phyloP scores from a whole-genome alignment of 2,329 filamentous ascomycete genomes.

The Capronia americana region DNA sequence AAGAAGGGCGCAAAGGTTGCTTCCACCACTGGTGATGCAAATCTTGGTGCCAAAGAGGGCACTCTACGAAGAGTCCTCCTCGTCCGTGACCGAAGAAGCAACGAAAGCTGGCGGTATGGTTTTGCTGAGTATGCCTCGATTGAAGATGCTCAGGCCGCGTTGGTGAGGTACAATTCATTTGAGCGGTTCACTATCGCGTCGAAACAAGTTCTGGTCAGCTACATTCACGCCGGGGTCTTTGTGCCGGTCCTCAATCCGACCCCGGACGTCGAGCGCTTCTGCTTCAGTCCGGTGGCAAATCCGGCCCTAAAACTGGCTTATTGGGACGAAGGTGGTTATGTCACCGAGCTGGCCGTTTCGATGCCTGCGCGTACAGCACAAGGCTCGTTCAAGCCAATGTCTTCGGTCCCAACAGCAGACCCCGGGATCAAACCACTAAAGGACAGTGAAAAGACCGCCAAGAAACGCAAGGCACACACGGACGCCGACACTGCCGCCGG shows the following conservation, averaged over 20 bases:
- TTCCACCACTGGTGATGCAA: constrained; percentile 64
- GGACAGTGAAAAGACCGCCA: constrained; percentile 51
- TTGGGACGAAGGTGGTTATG: constrained; percentile 76
- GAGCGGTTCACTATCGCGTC: constrained; percentile 80
- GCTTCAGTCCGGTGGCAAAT: constrained; percentile 74
- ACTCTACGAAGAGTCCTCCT: constrained; percentile 79
- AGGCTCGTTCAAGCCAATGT: constrained; percentile 14
- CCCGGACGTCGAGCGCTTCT: constrained; percentile 65
- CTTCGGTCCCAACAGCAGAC: constrained; percentile 21
- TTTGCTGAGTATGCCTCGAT: constrained; percentile 83
- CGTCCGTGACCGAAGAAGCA: constrained; percentile 72
- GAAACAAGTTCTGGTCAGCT: constrained; percentile 72
- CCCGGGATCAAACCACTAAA: constrained; percentile 41
- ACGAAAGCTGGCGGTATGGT: constrained; percentile 79
- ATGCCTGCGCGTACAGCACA: constrained; percentile 43
- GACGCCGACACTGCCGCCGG: constrained; percentile 46
- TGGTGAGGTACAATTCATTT: constrained; percentile 73
- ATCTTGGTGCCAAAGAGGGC: constrained; percentile 72
- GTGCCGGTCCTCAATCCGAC: constrained; percentile 71
- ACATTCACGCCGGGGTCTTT: constrained; percentile 85
- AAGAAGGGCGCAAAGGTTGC: constrained; percentile 57
- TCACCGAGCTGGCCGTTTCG: constrained; percentile 68
- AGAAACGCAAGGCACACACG: constrained; percentile 52
- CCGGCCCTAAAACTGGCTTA: constrained; percentile 72
- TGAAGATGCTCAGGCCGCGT: constrained; percentile 75